phyloP scores from a whole-genome alignment of 2,329 filamentous ascomycete genomes.

The Paraphoma chrysanthemicola region DNA sequence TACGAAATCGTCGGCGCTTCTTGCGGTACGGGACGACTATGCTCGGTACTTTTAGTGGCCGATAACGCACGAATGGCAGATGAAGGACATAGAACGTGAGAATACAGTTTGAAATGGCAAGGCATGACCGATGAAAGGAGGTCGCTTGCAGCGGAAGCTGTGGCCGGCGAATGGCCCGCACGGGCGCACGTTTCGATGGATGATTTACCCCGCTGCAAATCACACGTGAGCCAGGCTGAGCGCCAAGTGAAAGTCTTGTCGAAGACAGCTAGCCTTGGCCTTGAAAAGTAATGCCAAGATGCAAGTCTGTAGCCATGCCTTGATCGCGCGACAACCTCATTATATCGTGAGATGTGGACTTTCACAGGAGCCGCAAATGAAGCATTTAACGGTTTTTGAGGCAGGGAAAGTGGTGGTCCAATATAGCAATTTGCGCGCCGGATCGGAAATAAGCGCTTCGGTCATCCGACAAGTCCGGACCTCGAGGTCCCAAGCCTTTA shows the following conservation, averaged over 20 bases:
- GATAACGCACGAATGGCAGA: conserved; percentile 28
- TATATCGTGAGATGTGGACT: background rate
- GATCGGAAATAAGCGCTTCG: conserved; percentile 17
- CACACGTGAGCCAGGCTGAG: conserved; percentile 9
- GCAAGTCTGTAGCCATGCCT: conserved; percentile 11
- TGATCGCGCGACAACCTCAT: conserved; percentile 4
- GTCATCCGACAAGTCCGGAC: conserved; percentile 30
- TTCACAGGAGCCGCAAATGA: background rate
- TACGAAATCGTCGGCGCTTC: conserved; percentile 17
- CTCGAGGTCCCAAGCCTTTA: conserved; percentile 47
- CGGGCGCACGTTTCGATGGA: background rate
- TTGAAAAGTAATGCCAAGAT: conserved; percentile 29
- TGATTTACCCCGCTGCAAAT: conserved; percentile 10
- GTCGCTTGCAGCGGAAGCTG: background rate
- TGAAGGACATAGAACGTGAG: conserved; percentile 27
- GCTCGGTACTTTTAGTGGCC: conserved; percentile 14
- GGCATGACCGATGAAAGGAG: background rate
- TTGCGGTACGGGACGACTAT: conserved; percentile 24
- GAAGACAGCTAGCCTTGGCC: conserved; percentile 24
- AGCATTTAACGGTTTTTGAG: background rate
- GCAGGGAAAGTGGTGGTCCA: background rate
- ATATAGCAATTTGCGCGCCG: background rate
- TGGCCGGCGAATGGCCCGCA: background rate
- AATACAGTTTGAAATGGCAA: background rate
- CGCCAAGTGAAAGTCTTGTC: conserved; percentile 26